phyloP scores from a whole-genome alignment of 2,329 filamentous ascomycete genomes.

The Salinomyces thailandicus region DNA sequence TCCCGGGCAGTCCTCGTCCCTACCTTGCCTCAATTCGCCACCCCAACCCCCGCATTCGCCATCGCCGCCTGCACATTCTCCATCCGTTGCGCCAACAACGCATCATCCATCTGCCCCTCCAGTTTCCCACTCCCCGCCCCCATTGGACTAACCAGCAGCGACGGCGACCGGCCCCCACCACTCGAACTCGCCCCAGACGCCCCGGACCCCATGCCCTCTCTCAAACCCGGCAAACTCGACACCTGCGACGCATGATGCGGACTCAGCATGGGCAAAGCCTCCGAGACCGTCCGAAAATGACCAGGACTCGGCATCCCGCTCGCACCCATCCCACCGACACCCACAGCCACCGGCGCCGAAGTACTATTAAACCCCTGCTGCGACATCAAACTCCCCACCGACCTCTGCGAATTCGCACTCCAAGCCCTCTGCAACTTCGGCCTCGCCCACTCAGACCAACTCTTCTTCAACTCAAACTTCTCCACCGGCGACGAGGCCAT shows the following conservation, averaged over 20 bases:
- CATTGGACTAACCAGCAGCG: slow-evolving; percentile 19
- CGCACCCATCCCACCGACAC: background rate
- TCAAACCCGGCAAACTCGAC: background rate
- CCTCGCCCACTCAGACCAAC: slow-evolving; percentile 24
- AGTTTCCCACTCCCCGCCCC: slow-evolving; percentile 6
- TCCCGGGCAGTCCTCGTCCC: no score
- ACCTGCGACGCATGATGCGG: background rate
- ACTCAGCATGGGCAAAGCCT: background rate
- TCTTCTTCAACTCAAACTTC: slow-evolving; percentile 21
- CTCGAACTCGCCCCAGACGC: slow-evolving; percentile 1
- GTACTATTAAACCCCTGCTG: no score
- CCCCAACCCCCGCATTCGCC: slow-evolving; percentile 15
- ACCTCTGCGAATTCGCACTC: slow-evolving; percentile 14
- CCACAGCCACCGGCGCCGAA: background rate
- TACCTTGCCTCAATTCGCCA: slow-evolving; percentile 15
- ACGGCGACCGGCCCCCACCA: slow-evolving; percentile 9
- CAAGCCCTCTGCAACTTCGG: slow-evolving; percentile 24
- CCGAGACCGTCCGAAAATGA: slow-evolving; percentile 4
- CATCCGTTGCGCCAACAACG: slow-evolving; percentile 16
- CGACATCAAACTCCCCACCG: background rate
- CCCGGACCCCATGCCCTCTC: background rate
- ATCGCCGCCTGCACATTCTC: slow-evolving; percentile 23
- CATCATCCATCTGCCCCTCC: slow-evolving; percentile 16
- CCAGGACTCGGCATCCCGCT: background rate
- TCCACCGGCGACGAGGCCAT: slow-evolving; percentile 18